Evolutionary conservation across 148 eudicot genomes (phyloP).

Genomic region (Camellia lanceoleosa): DNA sequence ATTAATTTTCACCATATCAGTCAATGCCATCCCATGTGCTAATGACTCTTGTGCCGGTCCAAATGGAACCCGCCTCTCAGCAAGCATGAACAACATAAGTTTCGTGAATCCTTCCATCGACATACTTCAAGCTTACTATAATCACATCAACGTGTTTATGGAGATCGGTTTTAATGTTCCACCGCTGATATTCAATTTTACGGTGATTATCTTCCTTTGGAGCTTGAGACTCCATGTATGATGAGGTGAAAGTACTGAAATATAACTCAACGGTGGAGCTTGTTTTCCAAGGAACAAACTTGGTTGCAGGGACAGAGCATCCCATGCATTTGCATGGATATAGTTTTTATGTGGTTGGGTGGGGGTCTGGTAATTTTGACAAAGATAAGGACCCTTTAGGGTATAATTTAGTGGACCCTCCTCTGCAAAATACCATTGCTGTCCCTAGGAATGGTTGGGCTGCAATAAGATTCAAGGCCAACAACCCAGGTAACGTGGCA

Average conservation of each 20-base stretch:
- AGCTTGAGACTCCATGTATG: neutral
- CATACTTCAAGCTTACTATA: slow-evolving; percentile 24
- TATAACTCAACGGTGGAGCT: slow-evolving; percentile 19
- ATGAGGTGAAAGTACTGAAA: slow-evolving; percentile 19
- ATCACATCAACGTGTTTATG: slow-evolving; percentile 18
- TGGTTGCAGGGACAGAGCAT: slow-evolving; percentile 21
- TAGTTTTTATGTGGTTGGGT: slow-evolving; percentile 25
- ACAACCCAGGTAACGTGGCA: slow-evolving; percentile 17
- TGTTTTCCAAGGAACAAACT: slow-evolving; percentile 21
- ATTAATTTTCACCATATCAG: slow-evolving; percentile 10
- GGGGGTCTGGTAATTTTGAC: slow-evolving; percentile 23
- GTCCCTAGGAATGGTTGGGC: slow-evolving; percentile 25
- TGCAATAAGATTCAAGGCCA: slow-evolving; percentile 19
- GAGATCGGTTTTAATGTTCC: slow-evolving; percentile 6
- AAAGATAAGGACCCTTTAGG: slow-evolving; percentile 18
- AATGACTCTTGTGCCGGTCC: slow-evolving; percentile 17
- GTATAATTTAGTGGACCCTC: slow-evolving; percentile 25
- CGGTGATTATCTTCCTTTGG: slow-evolving; percentile 7
- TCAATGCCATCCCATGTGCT: slow-evolving; percentile 17
- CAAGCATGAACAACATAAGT: slow-evolving; percentile 24
- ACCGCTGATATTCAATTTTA: slow-evolving; percentile 17
- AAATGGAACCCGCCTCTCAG: slow-evolving; percentile 3
- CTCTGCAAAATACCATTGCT: slow-evolving; percentile 18
- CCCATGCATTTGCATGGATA: slow-evolving; percentile 30
- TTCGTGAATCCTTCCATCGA: slow-evolving; percentile 14